Conservation (phyloP, 139 green algal genomes). For the Mychonastes homosphaera region DNA sequence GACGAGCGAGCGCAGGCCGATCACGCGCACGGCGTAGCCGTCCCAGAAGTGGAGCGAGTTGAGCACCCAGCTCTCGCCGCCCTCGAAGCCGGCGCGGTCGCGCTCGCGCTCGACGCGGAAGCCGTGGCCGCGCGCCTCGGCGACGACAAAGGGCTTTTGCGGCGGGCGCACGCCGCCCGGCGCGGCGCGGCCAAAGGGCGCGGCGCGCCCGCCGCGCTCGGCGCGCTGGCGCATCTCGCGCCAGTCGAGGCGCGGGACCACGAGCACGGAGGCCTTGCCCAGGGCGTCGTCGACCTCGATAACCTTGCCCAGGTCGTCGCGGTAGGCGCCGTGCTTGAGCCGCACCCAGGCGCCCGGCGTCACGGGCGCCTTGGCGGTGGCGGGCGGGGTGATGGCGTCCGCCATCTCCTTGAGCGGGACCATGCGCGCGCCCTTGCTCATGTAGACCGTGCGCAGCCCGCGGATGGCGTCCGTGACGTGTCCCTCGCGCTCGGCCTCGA, state of each 20-base stretch:
- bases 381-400: slow-evolving; percentile 70
- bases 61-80: slow-evolving; percentile 9
- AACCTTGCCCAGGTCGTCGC: slow-evolving; percentile 84
- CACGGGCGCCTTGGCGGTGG: slow-evolving; percentile 20
- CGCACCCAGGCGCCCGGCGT: slow-evolving; percentile 71
- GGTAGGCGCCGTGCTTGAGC: slow-evolving; percentile 72
- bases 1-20: slow-evolving; percentile 1
- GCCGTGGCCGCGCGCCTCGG: slow-evolving; percentile 35
- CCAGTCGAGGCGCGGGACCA: slow-evolving; percentile 84
- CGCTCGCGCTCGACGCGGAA: slow-evolving; percentile 32
- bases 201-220: slow-evolving; percentile 20
- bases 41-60: slow-evolving; percentile 54
- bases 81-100: slow-evolving; percentile 2
- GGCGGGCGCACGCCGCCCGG: slow-evolving; percentile 50
- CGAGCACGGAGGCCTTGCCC: slow-evolving; percentile 27
- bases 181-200: slow-evolving; percentile 52
- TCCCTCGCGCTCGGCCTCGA: slow-evolving; percentile 85
- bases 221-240: no score
- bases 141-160: slow-evolving; percentile 46
- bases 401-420: slow-evolving; percentile 88
- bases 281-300: slow-evolving; percentile 65
- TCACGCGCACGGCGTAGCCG: slow-evolving; percentile 67
- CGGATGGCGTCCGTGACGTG: slow-evolving; percentile 77
- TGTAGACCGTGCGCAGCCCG: slow-evolving; percentile 71
- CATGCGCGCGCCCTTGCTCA: slow-evolving; percentile 43